Evolutionary conservation across 1,284 basidiomycete species (phyloP).

Genomic region (Coniferiporia sulphurascens): DNA sequence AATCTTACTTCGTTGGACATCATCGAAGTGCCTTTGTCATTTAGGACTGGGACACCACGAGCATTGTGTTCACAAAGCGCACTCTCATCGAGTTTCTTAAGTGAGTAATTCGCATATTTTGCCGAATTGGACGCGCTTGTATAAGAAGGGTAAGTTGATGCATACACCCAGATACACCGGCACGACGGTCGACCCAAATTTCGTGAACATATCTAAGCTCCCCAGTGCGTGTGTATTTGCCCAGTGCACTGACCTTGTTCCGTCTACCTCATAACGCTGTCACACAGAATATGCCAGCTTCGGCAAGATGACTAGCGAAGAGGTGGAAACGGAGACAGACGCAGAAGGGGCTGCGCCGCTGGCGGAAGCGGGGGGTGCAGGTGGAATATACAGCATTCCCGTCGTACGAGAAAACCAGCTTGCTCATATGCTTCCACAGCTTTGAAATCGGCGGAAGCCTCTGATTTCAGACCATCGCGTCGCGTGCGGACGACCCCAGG

Average conservation of each 20-base stretch:
- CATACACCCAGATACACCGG: slow-evolving; percentile 49
- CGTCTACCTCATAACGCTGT: background rate
- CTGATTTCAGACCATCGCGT: slow-evolving; percentile 21
- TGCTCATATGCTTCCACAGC: background rate
- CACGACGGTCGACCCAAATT: slow-evolving; percentile 67
- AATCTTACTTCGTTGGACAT: background rate
- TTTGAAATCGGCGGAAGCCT: background rate
- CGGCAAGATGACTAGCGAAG: slow-evolving; percentile 35
- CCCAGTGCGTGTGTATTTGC: slow-evolving; percentile 43
- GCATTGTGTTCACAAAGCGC: slow-evolving; percentile 70
- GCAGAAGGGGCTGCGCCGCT: background rate
- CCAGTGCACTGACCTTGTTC: background rate
- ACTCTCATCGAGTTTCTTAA: slow-evolving; percentile 68
- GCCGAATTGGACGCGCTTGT: background rate
- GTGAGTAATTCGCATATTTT: slow-evolving; percentile 34
- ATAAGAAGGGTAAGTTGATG: background rate
- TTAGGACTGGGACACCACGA: slow-evolving; percentile 65
- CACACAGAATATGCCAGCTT: slow-evolving; percentile 53
- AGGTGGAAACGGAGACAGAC: background rate
- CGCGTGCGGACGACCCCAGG: slow-evolving; percentile 23
- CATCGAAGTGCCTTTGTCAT: background rate
- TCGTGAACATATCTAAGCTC: slow-evolving; percentile 62
- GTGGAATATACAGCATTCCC: background rate
- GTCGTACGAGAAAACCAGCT: background rate
- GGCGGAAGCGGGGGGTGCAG: background rate